Base-by-base conservation (phyloP, 768 basidiomycete genomes). In the Termitomyces sp. region DNA sequence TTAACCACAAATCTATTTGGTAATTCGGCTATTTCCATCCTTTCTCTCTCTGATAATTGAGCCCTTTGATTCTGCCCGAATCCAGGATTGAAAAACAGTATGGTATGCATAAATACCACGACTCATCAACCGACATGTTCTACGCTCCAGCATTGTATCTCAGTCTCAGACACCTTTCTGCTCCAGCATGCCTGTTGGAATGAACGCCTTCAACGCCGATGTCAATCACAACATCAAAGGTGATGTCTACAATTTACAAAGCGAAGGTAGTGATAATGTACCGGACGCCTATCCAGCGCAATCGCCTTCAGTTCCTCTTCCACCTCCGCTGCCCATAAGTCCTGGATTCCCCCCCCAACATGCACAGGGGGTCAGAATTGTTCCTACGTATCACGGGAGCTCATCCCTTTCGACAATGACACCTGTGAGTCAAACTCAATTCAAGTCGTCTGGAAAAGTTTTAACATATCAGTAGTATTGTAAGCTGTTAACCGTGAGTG, bases 21-120 rank as follows among this genome's bases (percentile, higher is more conserved):
- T 14, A 47, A 11, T 34, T 55, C 57, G 61, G 53, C 50, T 17
- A 56, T 45, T 55, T 38, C 61, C 57, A 59, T 31, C 6, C 32
- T 45, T 15, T 36, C 29, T 43, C 31, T 50, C n/a, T 43, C 34
- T 29, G 52, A 38, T 9, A 14, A 17, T 42, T 34, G 48, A 40
- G 43, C 45, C 34, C 10, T 20, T 46, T 36, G 9, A 17, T 34
- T 29, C 12, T 40, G 37, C 8, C 48, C 20, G 29, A 10, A 36
- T 51, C 43, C 38, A 31, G 54, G 32, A 25, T 36, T 47, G 45
- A 32, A 49, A 47, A 42, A n/a, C 15, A 12, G 43, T 3, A 20
- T 36, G 20, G 9, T 29, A 53, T 31, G 34, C 31, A 57, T 62
- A 62, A 58, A 58, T 54, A 58, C 37, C 9, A n/a, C 20, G 55